Conservation (phyloP, 257 asterid species). For the Gentiana straminea region DNA sequence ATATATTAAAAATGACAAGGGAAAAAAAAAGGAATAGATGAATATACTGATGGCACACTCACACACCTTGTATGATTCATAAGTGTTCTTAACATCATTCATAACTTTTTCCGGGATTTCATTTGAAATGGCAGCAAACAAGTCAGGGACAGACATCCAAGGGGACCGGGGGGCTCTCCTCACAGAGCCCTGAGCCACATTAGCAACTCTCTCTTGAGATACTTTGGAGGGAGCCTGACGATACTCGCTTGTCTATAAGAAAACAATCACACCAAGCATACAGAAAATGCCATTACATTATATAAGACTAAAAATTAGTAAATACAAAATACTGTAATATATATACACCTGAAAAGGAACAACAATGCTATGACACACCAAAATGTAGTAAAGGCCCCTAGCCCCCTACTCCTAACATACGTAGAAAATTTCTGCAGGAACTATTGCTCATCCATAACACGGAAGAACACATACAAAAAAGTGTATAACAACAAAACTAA, state of each 20-base stretch:
- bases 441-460: no score
- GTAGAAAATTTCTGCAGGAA: no score
- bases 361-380: neutral
- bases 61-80: conserved; percentile 57
- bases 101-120: conserved; percentile 43
- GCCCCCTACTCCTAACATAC: no score
- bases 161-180: conserved; percentile 65
- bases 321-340: neutral
- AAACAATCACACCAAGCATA: conserved; percentile 5
- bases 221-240: conserved; percentile 19
- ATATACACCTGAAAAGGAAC: neutral
- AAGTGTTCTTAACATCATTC: conserved; percentile 40
- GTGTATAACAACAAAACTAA: no score
- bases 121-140: conserved; percentile 57
- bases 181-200: conserved; percentile 4
- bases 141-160: conserved; percentile 73
- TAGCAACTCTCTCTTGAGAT: conserved; percentile 17
- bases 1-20: neutral
- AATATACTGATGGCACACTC: conserved; percentile 6
- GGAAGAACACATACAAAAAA: no score
- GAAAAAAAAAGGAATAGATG: conserved; percentile 3
- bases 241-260: conserved; percentile 26
- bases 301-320: neutral
- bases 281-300: neutral
- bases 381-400: no score